Evolutionary conservation across 345 rosid genomes (phyloP).

Genomic region (Aquilaria yunnanensis): DNA sequence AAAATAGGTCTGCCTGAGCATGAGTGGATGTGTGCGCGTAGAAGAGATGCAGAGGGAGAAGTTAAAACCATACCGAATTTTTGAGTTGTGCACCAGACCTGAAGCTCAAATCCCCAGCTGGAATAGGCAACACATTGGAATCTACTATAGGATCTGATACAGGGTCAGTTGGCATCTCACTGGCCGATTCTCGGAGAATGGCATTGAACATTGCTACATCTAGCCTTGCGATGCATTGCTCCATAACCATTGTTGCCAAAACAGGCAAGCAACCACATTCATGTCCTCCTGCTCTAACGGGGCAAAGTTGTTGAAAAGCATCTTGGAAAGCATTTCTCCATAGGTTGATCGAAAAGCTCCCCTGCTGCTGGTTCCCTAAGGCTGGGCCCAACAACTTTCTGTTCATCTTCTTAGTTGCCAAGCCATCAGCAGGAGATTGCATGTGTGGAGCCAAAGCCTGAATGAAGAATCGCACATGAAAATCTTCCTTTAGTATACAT

Average conservation of each 20-base stretch:
- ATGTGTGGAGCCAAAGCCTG: slow-evolving; percentile 88
- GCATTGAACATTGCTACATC: slow-evolving; percentile 99
- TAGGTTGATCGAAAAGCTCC: slow-evolving; percentile 57
- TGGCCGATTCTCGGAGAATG: slow-evolving; percentile 83
- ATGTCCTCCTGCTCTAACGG: slow-evolving; percentile 80
- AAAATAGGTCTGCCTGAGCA: too few relatives aligned
- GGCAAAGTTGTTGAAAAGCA: slow-evolving; percentile 73
- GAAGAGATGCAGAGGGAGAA: too few relatives aligned
- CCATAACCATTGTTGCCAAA: slow-evolving; percentile 77
- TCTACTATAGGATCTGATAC: slow-evolving; percentile 89
- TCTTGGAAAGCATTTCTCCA: slow-evolving; percentile 88
- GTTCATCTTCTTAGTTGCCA: slow-evolving; percentile 28
- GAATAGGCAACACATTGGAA: slow-evolving; percentile 85
- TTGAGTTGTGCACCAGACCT: slow-evolving; percentile 98
- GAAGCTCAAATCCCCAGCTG: slow-evolving; percentile 93
- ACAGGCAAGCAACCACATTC: slow-evolving; percentile 92
- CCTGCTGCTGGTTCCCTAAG: slow-evolving; percentile 76
- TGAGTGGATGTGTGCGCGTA: too few relatives aligned
- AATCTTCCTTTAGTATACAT: not conserved
- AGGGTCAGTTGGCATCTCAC: slow-evolving; percentile 94
- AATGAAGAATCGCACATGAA: slow-evolving; percentile 11
- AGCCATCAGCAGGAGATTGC: slow-evolving; percentile 59
- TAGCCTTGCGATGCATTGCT: slow-evolving; percentile 67
- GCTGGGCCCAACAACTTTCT: slow-evolving; percentile 69
- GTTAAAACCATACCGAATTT: slow-evolving; percentile 52